These are phyloP conservation scores for Tympanopsis confertula DNA, from an alignment of 2,329 filamentous ascomycete species.

Conservation along the genomic window DNA sequence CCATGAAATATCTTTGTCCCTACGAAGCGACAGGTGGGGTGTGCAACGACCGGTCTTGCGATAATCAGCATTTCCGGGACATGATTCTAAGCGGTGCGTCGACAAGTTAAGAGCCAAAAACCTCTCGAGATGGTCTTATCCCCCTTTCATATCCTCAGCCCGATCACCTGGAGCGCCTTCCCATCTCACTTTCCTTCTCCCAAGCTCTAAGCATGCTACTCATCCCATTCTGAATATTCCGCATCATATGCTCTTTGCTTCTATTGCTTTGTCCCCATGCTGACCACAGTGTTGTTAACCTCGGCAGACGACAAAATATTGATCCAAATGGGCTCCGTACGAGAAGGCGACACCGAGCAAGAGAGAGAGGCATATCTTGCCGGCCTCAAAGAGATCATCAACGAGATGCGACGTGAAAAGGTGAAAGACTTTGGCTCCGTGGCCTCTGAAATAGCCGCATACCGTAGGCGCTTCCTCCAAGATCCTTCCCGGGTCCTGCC, in stretches of 20 bases:
- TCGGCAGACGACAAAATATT: slow-evolving; percentile 35
- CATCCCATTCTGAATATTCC: neutral
- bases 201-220: neutral
- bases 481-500: slow-evolving; percentile 29
- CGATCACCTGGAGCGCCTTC: neutral
- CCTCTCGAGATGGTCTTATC: neutral
- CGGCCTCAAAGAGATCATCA: slow-evolving; percentile 33
- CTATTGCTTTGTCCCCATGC: slow-evolving; percentile 16
- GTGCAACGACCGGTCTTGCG: slow-evolving; percentile 1
- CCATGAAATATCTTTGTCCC: neutral
- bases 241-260: slow-evolving; percentile 2
- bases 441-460: slow-evolving; percentile 32
- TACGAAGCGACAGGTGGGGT: neutral
- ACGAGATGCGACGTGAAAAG: slow-evolving; percentile 31
- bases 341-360: slow-evolving; percentile 28
- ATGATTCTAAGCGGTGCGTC: slow-evolving; percentile 1
- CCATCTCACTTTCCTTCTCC: neutral
- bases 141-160: neutral
- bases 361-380: slow-evolving; percentile 27
- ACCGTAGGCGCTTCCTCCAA: slow-evolving; percentile 34
- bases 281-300: slow-evolving; percentile 25
- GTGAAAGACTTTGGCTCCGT: slow-evolving; percentile 35
- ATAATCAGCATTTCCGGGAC: neutral
- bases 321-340: slow-evolving; percentile 30
- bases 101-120: neutral